phyloP scores from a whole-genome alignment of 306 rosid genomes.

The Hippophae rhamnoides region DNA sequence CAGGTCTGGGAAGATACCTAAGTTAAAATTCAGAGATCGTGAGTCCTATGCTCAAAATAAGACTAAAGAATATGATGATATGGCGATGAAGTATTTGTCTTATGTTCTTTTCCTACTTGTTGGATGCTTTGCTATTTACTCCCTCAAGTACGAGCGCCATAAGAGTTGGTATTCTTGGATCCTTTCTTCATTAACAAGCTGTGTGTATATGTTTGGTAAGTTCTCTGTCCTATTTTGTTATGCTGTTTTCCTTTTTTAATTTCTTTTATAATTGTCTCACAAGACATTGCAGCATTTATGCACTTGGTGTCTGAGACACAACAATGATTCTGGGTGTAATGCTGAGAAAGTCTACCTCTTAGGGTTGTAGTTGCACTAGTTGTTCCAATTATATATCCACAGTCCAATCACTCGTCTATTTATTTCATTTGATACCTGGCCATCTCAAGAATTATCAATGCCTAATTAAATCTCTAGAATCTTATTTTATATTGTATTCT shows the following conservation, averaged over 20 bases:
- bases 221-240: neutral
- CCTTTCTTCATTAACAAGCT: constrained; percentile 88
- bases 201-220: constrained; percentile 99
- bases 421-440: too few species aligned
- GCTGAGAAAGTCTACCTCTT: too few species aligned
- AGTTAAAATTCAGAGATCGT: constrained; percentile 79
- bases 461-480: too few species aligned
- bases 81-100: constrained; percentile 82
- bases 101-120: constrained; percentile 77
- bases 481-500: too few species aligned
- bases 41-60: constrained; percentile 79
- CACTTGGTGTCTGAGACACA: too few species aligned
- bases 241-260: neutral
- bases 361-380: too few species aligned
- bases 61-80: constrained; percentile 95
- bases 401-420: too few species aligned
- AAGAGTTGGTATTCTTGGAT: constrained; percentile 99
- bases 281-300: too few species aligned
- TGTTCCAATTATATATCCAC: too few species aligned
- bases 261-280: neutral
- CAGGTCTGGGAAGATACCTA: constrained; percentile 75
- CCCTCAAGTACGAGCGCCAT: constrained; percentile 91
- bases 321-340: too few species aligned
- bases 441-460: too few species aligned
- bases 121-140: constrained; percentile 64